Percentiles rank a stretch among this genome's conserved stretches.
phyloP scores from a whole-genome alignment of 2,329 filamentous ascomycete genomes.

The Penicillium sp. region DNA sequence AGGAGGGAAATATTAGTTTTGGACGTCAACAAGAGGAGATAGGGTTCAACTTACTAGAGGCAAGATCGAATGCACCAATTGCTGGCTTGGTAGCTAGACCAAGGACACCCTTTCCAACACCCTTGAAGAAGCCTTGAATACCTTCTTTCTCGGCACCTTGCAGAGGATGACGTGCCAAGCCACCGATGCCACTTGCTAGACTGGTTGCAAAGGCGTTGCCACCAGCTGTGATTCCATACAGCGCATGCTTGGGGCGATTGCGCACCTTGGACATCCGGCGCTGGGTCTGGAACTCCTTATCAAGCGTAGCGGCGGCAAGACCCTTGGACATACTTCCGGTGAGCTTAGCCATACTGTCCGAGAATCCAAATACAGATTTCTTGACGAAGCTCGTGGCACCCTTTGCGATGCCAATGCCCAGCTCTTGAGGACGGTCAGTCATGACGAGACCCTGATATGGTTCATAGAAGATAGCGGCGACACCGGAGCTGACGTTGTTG shows the following conservation, averaged over 20 bases:
- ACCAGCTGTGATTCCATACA: constrained; percentile 93
- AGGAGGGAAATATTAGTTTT: background rate
- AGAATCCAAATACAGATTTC: constrained; percentile 97
- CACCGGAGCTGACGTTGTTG: constrained; percentile 96
- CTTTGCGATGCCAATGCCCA: constrained; percentile 92
- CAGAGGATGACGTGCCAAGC: constrained; percentile 86
- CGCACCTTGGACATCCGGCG: constrained; percentile 88
- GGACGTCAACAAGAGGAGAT: background rate
- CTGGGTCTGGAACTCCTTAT: constrained; percentile 98
- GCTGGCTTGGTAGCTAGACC: constrained; percentile 96
- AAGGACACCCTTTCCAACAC: constrained; percentile 89
- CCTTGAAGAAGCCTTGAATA: constrained; percentile 92
- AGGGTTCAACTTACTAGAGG: constrained; percentile 59
- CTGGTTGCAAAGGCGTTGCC: constrained; percentile 94
- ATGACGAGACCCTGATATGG: constrained; percentile 97
- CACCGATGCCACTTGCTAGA: constrained; percentile 88
- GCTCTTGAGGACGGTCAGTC: constrained; percentile 91
- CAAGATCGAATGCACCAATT: constrained; percentile 93
- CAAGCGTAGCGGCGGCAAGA: constrained; percentile 87
- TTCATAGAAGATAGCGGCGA: constrained; percentile 98
- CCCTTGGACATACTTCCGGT: constrained; percentile 97
- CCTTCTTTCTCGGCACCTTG: constrained; percentile 97
- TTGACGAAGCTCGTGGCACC: constrained; percentile 96
- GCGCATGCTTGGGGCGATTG: constrained; percentile 92
- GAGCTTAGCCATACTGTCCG: constrained; percentile 95